Evolutionary conservation across 495 filamentous ascomycete species (phyloP), one percentile per base, ranked within the genome.

Genomic region (Xylaria sp.): DNA sequence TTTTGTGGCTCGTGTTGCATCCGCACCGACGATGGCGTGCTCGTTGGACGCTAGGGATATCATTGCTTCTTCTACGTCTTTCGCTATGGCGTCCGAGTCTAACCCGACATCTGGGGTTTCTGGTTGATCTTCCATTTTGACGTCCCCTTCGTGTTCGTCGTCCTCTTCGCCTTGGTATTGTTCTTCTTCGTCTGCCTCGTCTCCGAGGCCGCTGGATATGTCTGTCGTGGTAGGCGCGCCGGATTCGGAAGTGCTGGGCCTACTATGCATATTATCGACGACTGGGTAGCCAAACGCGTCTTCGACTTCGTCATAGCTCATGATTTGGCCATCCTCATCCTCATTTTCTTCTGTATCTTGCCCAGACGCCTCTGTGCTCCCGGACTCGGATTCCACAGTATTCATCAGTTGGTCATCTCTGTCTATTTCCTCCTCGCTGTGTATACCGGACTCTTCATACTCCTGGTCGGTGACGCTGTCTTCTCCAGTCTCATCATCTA

Each of bases 251-350:
- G 33, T 67, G 4, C 41, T 37, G 26, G 48, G 26, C 58, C 59
- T 73, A 35, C 72, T 76, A 46, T 3, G 64, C 19, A 40, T 57
- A 46, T 26, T 26, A 43, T 68, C 52, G 67, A 35, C 29, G 55
- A 33, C 50, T 44, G 73, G 24, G 68, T 74, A 63, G 35, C 78
- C 80, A 37, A 90, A 77, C 33, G 82, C 74, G 53, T 79, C 71
- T 73, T 92, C 90, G 11, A 90, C 86, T 63, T 90, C 85, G 33
- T 87, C 79, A 69, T 89, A 88, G 50, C 74, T 66, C 74, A 91
- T 77, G 15, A 69, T 68, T 9, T 70, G 71, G 26, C 24, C 40
- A 19, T 80, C 72, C 33, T 72, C 70, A 6, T 52, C 33, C 7
- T 57, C 75, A 61, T 73, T 73, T 68, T 48, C 78, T 48, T 59